phyloP scores from a whole-genome alignment of 495 filamentous ascomycete genomes.

The Hypoxylon lienhwacheense region DNA sequence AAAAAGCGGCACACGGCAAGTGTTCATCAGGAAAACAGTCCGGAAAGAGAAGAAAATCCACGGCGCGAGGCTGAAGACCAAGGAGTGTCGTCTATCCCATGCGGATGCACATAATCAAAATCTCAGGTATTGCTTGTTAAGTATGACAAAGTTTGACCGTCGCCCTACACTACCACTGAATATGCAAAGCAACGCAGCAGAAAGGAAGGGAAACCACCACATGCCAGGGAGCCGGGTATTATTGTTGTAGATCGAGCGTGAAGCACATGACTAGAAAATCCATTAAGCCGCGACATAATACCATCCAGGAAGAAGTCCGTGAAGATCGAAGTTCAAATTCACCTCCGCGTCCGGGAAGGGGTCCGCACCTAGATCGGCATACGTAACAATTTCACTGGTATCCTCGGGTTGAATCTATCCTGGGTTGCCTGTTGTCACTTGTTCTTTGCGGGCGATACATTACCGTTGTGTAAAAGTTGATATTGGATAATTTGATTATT shows the following conservation, averaged over 20 bases:
- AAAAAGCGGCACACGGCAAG: slow-evolving; percentile 10
- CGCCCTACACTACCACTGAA: slow-evolving; percentile 28
- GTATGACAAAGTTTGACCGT: slow-evolving; percentile 17
- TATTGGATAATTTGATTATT: slow-evolving; percentile 26
- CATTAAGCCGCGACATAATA: slow-evolving; percentile 17
- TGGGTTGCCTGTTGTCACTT: slow-evolving; percentile 32
- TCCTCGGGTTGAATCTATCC: slow-evolving; percentile 15
- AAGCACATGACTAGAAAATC: slow-evolving; percentile 30
- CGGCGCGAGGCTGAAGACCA: slow-evolving; percentile 10
- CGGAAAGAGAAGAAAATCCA: neutral
- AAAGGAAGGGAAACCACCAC: slow-evolving; percentile 26
- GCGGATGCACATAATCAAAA: slow-evolving; percentile 8
- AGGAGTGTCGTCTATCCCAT: slow-evolving; percentile 22
- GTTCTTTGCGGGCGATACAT: slow-evolving; percentile 33
- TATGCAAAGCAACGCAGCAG: slow-evolving; percentile 34
- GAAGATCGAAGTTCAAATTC: slow-evolving; percentile 27
- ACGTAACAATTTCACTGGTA: slow-evolving; percentile 25
- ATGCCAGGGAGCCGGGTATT: slow-evolving; percentile 15
- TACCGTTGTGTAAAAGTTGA: slow-evolving; percentile 12
- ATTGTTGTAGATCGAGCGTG: slow-evolving; percentile 6
- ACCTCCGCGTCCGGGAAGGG: slow-evolving; percentile 11
- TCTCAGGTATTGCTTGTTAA: slow-evolving; percentile 10
- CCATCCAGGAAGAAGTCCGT: slow-evolving; percentile 13
- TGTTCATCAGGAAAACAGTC: neutral
- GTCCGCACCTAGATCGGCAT: slow-evolving; percentile 9